These are phyloP conservation scores for Yamadazyma phyllophila DNA, from an alignment of 805 yeast genomes.

Conservation along the genomic window DNA sequence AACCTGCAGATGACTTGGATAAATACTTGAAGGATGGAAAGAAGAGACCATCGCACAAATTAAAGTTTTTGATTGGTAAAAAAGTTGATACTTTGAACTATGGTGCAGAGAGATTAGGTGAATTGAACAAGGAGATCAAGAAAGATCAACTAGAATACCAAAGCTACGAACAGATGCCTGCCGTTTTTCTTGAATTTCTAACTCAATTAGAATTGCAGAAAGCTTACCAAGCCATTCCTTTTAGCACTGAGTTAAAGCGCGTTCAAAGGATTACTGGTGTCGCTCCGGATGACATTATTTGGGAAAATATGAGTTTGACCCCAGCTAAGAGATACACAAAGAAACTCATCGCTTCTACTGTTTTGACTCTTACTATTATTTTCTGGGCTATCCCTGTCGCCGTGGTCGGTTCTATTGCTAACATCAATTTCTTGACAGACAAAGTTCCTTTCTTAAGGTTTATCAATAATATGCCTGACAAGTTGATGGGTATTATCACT, in stretches of 20 bases:
- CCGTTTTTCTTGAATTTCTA: constrained; percentile 80
- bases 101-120: constrained; percentile 63
- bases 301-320: constrained; percentile 70
- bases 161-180: constrained; percentile 51
- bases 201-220: constrained; percentile 84
- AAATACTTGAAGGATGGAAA: constrained; percentile 62
- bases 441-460: constrained; percentile 50
- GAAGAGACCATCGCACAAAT: constrained; percentile 81
- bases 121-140: constrained; percentile 64
- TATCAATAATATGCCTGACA: constrained; percentile 53
- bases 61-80: constrained; percentile 69
- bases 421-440: constrained; percentile 59
- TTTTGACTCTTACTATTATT: constrained; percentile 60
- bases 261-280: constrained; percentile 57
- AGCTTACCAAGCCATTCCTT: constrained; percentile 80
- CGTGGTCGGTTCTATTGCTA: constrained; percentile 72
- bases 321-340: constrained; percentile 57
- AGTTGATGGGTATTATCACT: constrained; percentile 61
- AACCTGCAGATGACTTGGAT: constrained; percentile 54
- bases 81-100: constrained; percentile 84
- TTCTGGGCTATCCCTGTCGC: constrained; percentile 78
- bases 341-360: constrained; percentile 56
- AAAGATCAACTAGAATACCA: constrained; percentile 54
- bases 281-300: constrained; percentile 78
- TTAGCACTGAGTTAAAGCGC: constrained; percentile 45